Percentiles rank a stretch among this genome's conserved stretches.
Conservation (phyloP, 345 rosid genomes). For the Populus deltoides region DNA sequence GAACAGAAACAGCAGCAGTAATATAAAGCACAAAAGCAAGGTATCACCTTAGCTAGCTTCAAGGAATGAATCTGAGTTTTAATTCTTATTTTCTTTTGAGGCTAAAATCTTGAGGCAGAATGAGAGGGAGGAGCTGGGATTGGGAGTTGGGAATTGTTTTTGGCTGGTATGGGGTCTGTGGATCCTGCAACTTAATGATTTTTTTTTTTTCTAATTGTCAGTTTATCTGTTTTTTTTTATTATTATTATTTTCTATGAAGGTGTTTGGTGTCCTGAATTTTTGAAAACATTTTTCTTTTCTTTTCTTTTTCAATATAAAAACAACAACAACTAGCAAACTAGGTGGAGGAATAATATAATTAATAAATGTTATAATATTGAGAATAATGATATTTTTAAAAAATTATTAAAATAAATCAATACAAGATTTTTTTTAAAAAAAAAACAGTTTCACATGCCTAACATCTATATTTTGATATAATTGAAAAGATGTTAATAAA, state of each 20-base stretch:
- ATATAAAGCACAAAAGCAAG: slow-evolving; percentile 11
- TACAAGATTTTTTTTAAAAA: too few relatives aligned
- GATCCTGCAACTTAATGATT: slow-evolving; percentile 38
- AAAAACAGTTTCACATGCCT: too few relatives aligned
- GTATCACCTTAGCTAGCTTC: slow-evolving; percentile 19
- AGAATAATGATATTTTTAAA: too few relatives aligned
- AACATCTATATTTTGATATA: too few relatives aligned
- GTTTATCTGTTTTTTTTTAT: neutral
- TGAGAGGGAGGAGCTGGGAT: slow-evolving; percentile 4
- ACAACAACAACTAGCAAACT: neutral
- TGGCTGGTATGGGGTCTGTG: slow-evolving; percentile 40
- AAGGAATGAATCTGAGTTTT: slow-evolving; percentile 36
- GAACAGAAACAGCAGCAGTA: neutral
- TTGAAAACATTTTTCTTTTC: neutral
- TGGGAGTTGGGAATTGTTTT: slow-evolving; percentile 45
- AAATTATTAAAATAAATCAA: too few relatives aligned
- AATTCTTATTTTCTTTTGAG: neutral
- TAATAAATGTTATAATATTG: too few relatives aligned
- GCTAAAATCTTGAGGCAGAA: slow-evolving; percentile 7
- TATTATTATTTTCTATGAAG: neutral
- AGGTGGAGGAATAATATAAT: too few relatives aligned
- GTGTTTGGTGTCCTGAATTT: neutral
- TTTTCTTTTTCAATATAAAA: neutral
- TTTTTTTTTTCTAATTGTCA: neutral
- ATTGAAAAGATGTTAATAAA: too few relatives aligned